Percentiles rank a stretch among this genome's conserved stretches.
Evolutionary conservation across 495 filamentous ascomycete genomes (phyloP).

Genomic region (Neurospora tetraspora): DNA sequence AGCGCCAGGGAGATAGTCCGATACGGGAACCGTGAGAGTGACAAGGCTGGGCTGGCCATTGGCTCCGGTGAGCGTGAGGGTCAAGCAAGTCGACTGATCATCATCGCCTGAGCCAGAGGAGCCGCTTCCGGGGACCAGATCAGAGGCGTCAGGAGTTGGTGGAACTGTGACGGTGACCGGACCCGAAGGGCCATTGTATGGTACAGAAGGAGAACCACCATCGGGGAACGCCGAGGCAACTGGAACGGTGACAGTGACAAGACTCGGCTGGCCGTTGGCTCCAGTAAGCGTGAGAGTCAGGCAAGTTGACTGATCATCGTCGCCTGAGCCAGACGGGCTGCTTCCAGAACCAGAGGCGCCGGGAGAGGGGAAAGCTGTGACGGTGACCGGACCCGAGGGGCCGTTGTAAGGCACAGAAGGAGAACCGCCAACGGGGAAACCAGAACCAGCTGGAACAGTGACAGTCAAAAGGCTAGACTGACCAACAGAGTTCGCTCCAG

Average conservation of each 20-base stretch:
- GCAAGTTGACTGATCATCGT: neutral
- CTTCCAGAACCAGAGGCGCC: neutral
- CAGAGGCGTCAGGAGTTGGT: neutral
- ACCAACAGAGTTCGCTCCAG: neutral
- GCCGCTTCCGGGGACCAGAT: neutral
- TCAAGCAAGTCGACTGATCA: slow-evolving; percentile 1
- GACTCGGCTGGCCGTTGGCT: neutral
- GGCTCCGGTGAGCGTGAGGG: neutral
- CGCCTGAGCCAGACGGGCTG: neutral
- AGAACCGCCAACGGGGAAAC: neutral
- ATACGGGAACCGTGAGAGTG: neutral
- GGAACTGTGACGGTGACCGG: neutral
- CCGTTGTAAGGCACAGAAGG: neutral
- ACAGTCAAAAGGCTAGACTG: neutral
- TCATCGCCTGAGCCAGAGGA: neutral
- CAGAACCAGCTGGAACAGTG: neutral
- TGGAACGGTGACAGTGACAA: neutral
- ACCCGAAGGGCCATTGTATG: neutral
- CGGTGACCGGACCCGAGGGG: neutral
- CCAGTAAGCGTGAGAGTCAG: neutral
- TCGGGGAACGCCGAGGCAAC: neutral
- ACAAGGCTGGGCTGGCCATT: neutral
- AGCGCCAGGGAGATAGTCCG: neutral
- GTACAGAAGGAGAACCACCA: neutral
- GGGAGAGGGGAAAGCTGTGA: neutral